Base-by-base conservation (phyloP, 352 stramenopile genomes). In the Phytophthora lateralis region DNA sequence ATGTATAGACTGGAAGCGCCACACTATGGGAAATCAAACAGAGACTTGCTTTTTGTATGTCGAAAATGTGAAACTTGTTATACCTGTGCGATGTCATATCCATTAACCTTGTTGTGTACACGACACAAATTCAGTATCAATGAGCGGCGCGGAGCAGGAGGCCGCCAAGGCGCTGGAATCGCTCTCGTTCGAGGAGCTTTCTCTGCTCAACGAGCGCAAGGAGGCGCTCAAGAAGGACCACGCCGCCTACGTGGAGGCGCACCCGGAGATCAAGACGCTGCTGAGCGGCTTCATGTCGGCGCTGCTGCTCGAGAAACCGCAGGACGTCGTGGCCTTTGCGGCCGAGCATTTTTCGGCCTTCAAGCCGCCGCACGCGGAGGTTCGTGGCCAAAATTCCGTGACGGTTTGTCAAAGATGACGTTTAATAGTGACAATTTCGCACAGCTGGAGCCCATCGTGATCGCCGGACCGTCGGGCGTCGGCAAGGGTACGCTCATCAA, bases 401-500 rank as follows among this genome's bases (percentile, higher is more conserved):
- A 26, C 4, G n/a, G n/a, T 5, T 29, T 52, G n/a, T 30, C 2
- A 38, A 24, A 44, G 6, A 4, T 21, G 7, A 12, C 6, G 20
- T 11, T 46, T 34, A 6, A 5, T 57, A 6, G 11, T 21, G n/a
- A 35, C 11, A 46, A 8, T 59, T 20, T 21, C 35, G n/a, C 27
- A 27, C 52, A 91, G 80, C 65, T 93, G 17, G 52, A 76, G 53
- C 94, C 95, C 26, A 70, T 98, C 11, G 91, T 98, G 48, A 93
- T 98, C 52, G 86, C 89, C 20, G 95, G 88, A 15, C 95, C 89
- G 11, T 97, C 82, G 34, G 93, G 94, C 6, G 94, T 97, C 4
- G 96, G 96, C 49, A 98, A 99, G 73, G 96, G 96, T 42, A 99
- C 97, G 57, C 79, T 99, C 52, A 98, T 99, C 71, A 93, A 95